These are phyloP conservation scores for Candida jianshihensis DNA, from an alignment of 805 yeast genomes.

Conservation along the genomic window DNA sequence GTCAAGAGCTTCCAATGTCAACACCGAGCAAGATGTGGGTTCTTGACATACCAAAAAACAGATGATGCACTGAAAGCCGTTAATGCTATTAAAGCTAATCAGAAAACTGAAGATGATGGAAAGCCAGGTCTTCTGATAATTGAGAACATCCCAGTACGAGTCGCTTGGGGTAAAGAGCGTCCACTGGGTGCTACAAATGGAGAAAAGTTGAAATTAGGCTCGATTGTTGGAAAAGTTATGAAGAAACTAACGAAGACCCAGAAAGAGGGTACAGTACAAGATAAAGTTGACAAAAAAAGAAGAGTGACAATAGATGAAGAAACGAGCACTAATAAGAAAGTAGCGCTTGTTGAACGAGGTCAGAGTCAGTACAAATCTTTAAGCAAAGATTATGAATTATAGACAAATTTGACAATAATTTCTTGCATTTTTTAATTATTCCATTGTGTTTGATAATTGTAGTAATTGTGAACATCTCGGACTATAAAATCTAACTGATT, in stretches of 20 bases:
- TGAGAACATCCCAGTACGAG: conserved; percentile 38
- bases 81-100: conserved; percentile 3
- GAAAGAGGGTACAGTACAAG: background rate
- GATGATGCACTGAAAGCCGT: conserved; percentile 23
- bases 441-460: conserved; percentile 1
- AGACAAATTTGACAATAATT: background rate
- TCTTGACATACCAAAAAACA: conserved; percentile 40
- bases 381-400: conserved; percentile 7
- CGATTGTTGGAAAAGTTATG: conserved; percentile 46
- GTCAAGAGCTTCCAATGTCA: conserved; percentile 43
- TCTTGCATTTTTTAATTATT: no score
- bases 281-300: background rate
- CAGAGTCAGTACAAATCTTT: conserved; percentile 2
- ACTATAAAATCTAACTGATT: no score
- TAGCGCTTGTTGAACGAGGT: background rate
- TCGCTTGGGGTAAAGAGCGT: conserved; percentile 47
- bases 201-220: conserved; percentile 41
- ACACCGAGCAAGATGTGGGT: conserved; percentile 60
- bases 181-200: conserved; percentile 34
- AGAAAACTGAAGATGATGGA: conserved; percentile 6
- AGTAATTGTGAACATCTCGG: no score
- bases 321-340: background rate
- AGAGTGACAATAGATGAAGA: background rate
- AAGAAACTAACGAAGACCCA: conserved; percentile 31
- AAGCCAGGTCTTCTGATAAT: conserved; percentile 29